phyloP scores from a whole-genome alignment of 2,329 filamentous ascomycete species.

The Exutisphaerella laricina region DNA sequence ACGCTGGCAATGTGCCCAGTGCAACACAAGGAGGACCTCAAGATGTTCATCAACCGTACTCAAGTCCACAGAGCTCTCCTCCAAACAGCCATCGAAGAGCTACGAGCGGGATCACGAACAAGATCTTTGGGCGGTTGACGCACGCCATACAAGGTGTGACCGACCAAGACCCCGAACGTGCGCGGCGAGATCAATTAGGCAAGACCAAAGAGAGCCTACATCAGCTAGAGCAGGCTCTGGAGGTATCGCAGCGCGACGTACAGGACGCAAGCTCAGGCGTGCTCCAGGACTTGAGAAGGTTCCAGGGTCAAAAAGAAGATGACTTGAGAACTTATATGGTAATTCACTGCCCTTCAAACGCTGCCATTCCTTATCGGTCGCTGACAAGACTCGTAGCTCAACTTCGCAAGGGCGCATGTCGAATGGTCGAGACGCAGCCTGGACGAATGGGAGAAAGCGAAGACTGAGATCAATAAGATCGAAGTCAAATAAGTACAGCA shows the following conservation, averaged over 20 bases:
- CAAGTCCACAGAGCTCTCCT: slow-evolving; percentile 25
- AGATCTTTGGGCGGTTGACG: slow-evolving; percentile 90
- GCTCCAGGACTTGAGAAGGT: slow-evolving; percentile 81
- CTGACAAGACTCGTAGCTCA: too few relatives aligned
- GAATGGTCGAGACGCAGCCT: slow-evolving; percentile 91
- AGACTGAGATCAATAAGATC: slow-evolving; percentile 82
- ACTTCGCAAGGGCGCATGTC: slow-evolving; percentile 86
- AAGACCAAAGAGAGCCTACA: slow-evolving; percentile 86
- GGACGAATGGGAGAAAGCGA: slow-evolving; percentile 88
- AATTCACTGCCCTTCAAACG: slow-evolving; percentile 45
- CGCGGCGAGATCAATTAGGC: slow-evolving; percentile 84
- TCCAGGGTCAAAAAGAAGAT: slow-evolving; percentile 93
- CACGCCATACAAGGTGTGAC: slow-evolving; percentile 95
- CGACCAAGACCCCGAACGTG: slow-evolving; percentile 91
- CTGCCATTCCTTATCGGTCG: too few relatives aligned
- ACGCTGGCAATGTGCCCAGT: slow-evolving; percentile 53
- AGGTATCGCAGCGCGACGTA: slow-evolving; percentile 84
- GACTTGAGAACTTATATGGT: slow-evolving; percentile 96
- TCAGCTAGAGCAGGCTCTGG: slow-evolving; percentile 83
- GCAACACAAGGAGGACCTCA: slow-evolving; percentile 66
- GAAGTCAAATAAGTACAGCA: too few relatives aligned
- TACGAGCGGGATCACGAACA: slow-evolving; percentile 79
- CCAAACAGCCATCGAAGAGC: slow-evolving; percentile 63
- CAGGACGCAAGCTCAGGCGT: slow-evolving; percentile 87
- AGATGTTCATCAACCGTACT: slow-evolving; percentile 16